These are phyloP conservation scores for Pseudogymnoascus sp. DNA, from an alignment of 2,329 filamentous ascomycete genomes.

Conservation along the genomic window DNA sequence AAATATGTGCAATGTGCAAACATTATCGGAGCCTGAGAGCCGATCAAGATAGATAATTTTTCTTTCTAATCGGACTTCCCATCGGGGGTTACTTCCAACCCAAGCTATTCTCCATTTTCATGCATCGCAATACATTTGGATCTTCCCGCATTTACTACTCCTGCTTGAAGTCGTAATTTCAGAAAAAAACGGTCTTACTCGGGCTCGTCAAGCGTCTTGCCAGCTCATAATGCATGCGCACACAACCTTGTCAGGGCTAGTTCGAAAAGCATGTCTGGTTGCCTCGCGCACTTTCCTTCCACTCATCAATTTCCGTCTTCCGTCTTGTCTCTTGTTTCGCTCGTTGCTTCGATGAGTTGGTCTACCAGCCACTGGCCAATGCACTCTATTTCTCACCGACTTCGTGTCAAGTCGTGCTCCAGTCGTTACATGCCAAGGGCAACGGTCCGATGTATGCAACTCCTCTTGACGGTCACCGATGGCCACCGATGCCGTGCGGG, in stretches of 20 bases:
- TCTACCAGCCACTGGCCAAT: constrained; percentile 30
- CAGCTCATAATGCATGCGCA: constrained; percentile 71
- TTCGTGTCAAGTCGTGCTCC: constrained; percentile 35
- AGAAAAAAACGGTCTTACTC: constrained; percentile 41
- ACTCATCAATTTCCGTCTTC: not conserved
- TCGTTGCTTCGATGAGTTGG: constrained; percentile 14
- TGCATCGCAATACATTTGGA: constrained; percentile 13
- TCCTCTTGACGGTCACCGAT: constrained; percentile 11
- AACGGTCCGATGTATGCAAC: constrained; percentile 22
- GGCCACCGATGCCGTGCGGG: constrained; percentile 11
- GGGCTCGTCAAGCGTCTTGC: constrained; percentile 59
- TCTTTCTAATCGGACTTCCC: not conserved
- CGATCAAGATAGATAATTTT: not conserved
- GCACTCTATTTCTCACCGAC: constrained; percentile 32
- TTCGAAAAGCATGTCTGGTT: constrained; percentile 26
- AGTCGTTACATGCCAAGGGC: constrained; percentile 30
- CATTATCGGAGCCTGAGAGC: not conserved
- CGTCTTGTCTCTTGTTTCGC: not conserved
- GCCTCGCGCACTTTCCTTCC: constrained; percentile 24
- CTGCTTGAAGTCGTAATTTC: constrained; percentile 10
- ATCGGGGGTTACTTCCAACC: constrained; percentile 6
- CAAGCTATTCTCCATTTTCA: constrained; percentile 10
- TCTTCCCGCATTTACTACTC: constrained; percentile 11
- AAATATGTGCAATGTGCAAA: not conserved
- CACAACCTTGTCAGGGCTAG: constrained; percentile 32